Percentiles rank a stretch among this genome's conserved stretches.
Conservation (phyloP, 768 basidiomycete species). For the Lentinus tigrinus region DNA sequence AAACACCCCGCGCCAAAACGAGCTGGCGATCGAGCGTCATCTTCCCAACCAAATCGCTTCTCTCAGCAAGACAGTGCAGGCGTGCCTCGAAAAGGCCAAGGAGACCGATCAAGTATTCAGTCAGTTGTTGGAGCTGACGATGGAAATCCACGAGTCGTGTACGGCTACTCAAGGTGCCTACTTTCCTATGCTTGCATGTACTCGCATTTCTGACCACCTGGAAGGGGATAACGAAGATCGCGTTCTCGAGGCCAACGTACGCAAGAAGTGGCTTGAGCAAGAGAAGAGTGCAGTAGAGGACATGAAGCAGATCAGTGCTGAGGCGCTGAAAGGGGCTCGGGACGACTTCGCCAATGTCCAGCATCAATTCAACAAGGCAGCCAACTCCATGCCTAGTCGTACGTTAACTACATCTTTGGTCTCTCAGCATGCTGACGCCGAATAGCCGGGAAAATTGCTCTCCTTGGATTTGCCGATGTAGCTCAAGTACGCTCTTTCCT, state of each 20-base stretch:
- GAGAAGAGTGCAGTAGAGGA: background rate
- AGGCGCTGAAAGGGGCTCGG: background rate
- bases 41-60: background rate
- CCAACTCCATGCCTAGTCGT: background rate
- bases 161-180: background rate
- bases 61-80: background rate
- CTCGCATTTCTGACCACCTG: too few relatives aligned
- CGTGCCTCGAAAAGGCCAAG: constrained; percentile 2
- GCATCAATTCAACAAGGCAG: background rate
- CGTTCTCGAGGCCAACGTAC: background rate
- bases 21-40: background rate
- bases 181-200: background rate
- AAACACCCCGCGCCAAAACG: constrained; percentile 1
- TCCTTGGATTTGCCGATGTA: background rate
- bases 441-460: background rate
- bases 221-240: background rate
- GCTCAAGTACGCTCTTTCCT: background rate
- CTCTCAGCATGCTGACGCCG: background rate
- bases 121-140: background rate
- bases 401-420: background rate
- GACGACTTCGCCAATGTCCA: background rate
- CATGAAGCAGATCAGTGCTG: background rate
- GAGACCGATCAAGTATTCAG: background rate
- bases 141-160: constrained; percentile 2
- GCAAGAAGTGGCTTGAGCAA: background rate